Conservation (phyloP, 2,329 filamentous ascomycete species). For the Helotiales sp. region DNA sequence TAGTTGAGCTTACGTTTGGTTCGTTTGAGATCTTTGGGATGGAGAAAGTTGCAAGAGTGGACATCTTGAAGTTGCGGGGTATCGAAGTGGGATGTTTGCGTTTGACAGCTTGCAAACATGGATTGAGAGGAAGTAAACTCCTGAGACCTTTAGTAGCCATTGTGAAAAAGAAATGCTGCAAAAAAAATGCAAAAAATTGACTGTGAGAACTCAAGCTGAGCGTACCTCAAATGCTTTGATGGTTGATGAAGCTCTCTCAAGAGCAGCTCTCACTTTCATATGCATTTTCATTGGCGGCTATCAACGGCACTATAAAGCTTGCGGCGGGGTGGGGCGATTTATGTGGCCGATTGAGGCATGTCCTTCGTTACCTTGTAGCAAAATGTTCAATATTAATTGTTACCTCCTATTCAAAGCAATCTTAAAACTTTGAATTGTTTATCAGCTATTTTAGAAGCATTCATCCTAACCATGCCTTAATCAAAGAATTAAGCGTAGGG, state of each 20-base stretch:
- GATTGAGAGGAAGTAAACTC: conserved; percentile 33
- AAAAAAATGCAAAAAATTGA: background rate
- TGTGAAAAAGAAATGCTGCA: conserved; percentile 6
- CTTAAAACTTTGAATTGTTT: no score
- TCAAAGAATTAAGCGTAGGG: no score
- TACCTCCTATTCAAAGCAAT: no score
- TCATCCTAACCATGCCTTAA: no score
- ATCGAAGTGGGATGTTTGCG: conserved; percentile 24
- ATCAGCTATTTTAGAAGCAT: no score
- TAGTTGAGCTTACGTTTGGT: conserved; percentile 77
- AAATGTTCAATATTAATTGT: no score
- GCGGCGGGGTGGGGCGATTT: no score
- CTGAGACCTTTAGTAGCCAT: conserved; percentile 37
- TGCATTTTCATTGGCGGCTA: background rate
- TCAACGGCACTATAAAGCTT: background rate
- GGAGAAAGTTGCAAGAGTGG: conserved; percentile 77
- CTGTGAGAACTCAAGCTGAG: background rate
- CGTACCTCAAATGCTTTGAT: background rate
- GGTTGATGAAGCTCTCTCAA: background rate
- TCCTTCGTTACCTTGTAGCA: no score
- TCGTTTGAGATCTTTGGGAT: conserved; percentile 88
- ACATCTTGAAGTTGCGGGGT: conserved; percentile 39
- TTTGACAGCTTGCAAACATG: conserved; percentile 29
- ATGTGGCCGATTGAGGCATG: no score
- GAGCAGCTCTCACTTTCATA: background rate